Conservation (phyloP, 495 filamentous ascomycete genomes). For the Aspergillus saccharolyticus region DNA sequence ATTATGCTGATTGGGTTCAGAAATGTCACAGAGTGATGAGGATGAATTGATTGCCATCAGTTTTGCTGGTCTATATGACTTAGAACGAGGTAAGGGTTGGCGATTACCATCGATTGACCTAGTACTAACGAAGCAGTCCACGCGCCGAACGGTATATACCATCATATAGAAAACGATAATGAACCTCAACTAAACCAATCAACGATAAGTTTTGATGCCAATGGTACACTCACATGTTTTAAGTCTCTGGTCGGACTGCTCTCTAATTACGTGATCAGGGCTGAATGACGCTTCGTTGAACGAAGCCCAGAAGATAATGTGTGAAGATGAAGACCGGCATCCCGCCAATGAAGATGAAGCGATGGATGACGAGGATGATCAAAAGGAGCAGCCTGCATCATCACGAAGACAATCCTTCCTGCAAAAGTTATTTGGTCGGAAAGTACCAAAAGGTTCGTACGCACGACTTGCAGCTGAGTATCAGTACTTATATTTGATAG, state of each 20-base stretch:
- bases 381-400: not conserved
- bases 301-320: slow-evolving; percentile 11
- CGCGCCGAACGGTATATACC: slow-evolving; percentile 25
- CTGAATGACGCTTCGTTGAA: slow-evolving; percentile 6
- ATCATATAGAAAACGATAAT: slow-evolving; percentile 11
- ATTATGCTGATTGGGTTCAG: slow-evolving; percentile 12
- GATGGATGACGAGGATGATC: slow-evolving; percentile 4
- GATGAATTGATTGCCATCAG: slow-evolving; percentile 30
- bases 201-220: slow-evolving; percentile 13
- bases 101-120: not conserved
- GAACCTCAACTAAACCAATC: slow-evolving; percentile 10
- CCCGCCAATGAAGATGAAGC: slow-evolving; percentile 10
- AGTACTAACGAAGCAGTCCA: slow-evolving; percentile 19
- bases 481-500: slow-evolving; percentile 9
- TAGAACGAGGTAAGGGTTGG: slow-evolving; percentile 26
- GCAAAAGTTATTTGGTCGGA: slow-evolving; percentile 23
- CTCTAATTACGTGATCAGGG: slow-evolving; percentile 4
- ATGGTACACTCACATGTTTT: slow-evolving; percentile 9
- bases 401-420: slow-evolving; percentile 21
- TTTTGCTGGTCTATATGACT: slow-evolving; percentile 28
- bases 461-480: not conserved
- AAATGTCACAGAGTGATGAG: slow-evolving; percentile 26
- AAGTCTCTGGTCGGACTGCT: not conserved
- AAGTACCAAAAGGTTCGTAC: slow-evolving; percentile 20
- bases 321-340: slow-evolving; percentile 16